Conservation (phyloP, 1,139 yeast species). For the Pneumocystis oryctolagi region DNA sequence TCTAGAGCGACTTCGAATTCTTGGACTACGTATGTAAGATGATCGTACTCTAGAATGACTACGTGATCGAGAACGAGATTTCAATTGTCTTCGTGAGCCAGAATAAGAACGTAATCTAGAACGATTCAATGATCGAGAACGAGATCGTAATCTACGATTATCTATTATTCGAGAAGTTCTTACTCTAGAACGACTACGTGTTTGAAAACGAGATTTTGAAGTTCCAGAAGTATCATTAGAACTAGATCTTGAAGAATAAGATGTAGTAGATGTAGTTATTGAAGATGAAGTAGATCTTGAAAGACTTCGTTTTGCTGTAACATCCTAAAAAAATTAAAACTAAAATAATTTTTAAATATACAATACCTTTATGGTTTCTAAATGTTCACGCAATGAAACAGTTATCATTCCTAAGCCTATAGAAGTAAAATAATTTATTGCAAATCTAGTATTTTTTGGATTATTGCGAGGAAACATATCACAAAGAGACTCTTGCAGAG, state of each 20-base stretch:
- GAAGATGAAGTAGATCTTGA: background rate
- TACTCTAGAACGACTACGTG: background rate
- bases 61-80: background rate
- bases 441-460: constrained; percentile 49
- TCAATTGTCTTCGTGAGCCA: background rate
- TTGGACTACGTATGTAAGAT: background rate
- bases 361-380: constrained; percentile 20
- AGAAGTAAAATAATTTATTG: constrained; percentile 85
- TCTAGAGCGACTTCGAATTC: background rate
- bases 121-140: background rate
- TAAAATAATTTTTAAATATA: background rate
- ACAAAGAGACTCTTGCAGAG: constrained; percentile 14
- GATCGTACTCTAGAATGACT: background rate
- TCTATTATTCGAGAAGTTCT: background rate
- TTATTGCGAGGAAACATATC: constrained; percentile 31
- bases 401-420: constrained; percentile 77
- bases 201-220: background rate
- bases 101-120: background rate
- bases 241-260: background rate
- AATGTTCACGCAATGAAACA: constrained; percentile 56
- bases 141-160: background rate
- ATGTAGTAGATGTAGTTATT: background rate
- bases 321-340: background rate
- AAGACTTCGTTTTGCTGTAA: background rate
- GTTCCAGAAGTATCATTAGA: background rate